Conservation (phyloP, 305 asterid species). For the Euphrasia arctica region DNA sequence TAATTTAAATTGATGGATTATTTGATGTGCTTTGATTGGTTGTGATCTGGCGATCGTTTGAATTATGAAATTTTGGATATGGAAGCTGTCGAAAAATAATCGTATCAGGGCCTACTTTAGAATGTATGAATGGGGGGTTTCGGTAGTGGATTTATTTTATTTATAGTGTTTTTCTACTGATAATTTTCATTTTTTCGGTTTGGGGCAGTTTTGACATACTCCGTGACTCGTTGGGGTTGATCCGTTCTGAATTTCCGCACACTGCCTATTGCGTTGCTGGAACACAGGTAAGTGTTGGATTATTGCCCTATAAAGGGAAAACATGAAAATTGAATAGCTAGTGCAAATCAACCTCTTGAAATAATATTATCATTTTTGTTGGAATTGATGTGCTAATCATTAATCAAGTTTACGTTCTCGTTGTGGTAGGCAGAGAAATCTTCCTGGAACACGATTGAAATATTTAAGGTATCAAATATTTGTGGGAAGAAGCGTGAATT, state of each 20-base stretch:
- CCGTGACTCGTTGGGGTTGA: conserved; percentile 78
- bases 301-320: background rate
- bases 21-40: background rate
- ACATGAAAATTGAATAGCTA: background rate
- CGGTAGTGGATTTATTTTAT: background rate
- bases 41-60: background rate
- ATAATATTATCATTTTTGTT: background rate
- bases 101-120: background rate
- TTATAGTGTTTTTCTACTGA: conserved; percentile 3
- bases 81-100: background rate
- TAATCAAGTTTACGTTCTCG: background rate
- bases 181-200: conserved; percentile 12
- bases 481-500: conserved; percentile 81
- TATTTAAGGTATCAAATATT: conserved; percentile 65
- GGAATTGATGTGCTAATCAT: background rate
- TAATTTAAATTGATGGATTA: background rate
- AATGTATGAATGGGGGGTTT: background rate
- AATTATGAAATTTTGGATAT: conserved; percentile 12
- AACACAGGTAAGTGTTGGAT: conserved; percentile 60
- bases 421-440: conserved; percentile 54
- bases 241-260: conserved; percentile 90
- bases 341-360: background rate
- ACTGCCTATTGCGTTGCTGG: conserved; percentile 78
- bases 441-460: conserved; percentile 65
- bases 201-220: conserved; percentile 73